Base-by-base conservation (phyloP, 805 yeast species). In the Metschnikowia peoriensis region DNA sequence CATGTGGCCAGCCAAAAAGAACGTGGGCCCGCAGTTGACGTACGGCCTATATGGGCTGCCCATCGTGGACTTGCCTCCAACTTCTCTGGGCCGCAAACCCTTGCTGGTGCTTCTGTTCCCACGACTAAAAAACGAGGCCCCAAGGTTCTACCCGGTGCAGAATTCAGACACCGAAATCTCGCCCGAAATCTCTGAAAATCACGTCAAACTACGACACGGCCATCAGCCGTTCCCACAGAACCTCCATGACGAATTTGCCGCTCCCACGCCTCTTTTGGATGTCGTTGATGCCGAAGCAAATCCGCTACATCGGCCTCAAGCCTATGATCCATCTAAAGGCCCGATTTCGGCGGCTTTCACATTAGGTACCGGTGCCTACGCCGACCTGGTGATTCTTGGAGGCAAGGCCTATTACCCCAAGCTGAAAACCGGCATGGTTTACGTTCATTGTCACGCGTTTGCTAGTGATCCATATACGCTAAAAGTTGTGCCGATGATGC, bases 1-100 rank as follows among this genome's bases (percentile, higher is more conserved):
- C 46, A 59, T 59, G 62, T 59, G 61, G 61, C 62, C 62, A 41
- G 51, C 52, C 28, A 52, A 55, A 16, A 16, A 42, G 14, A 45
- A 44, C 38, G 32, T 54, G 45, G 62, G 62, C 41, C 44, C 55
- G 40, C 62, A 55, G 50, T 55, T 59, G 44, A 55, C 62, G 11
- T 59, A 59, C 41, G 62, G 62, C 22, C 52, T 59, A 29, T 38
- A 17, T 11, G 62, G 62, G 14, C 42, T 51, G 47, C 59, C 56
- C 16, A 29, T 55, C 16, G 44, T 53, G 17, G 42, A 22, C 22
- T 22, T 40, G 12, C 48, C 54, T 5, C 17, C 28, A 38, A 29
- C 32, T 11, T 22, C 41, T 8, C 38, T 17, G 37, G 28, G 27
- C 14, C 35, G n/a, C 28, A 16, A 7, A 35, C 34, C n/a, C 16